Evolutionary conservation across 129 eudicot species (phyloP).

Genomic region (Flaveria linearis): DNA sequence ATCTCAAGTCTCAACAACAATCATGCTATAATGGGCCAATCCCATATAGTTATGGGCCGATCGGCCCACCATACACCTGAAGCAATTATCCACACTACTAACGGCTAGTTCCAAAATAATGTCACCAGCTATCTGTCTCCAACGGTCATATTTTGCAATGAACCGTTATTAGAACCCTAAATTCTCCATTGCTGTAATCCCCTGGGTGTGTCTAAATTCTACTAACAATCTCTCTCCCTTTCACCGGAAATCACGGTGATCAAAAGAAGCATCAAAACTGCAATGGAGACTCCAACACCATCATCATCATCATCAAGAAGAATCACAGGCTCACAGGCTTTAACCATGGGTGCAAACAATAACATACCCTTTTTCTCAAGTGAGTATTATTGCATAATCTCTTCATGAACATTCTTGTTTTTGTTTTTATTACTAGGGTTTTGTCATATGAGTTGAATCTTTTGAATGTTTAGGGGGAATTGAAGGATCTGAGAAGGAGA

Average conservation of each 20-base stretch:
- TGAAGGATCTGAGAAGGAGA: constrained; percentile 30
- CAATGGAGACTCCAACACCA: constrained; percentile 72
- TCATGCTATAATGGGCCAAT: not conserved
- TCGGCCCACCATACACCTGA: not conserved
- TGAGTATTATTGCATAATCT: constrained; percentile 15
- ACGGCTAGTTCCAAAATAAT: constrained; percentile 55
- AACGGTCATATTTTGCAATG: constrained; percentile 58
- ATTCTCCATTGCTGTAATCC: too few relatives aligned
- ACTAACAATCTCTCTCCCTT: not conserved
- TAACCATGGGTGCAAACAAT: constrained; percentile 35
- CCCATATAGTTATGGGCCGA: not conserved
- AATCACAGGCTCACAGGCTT: constrained; percentile 62
- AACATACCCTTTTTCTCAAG: constrained; percentile 42
- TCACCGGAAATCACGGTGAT: constrained; percentile 8
- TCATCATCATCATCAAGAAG: constrained; percentile 68
- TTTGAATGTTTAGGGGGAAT: constrained; percentile 39
- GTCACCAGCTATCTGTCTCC: constrained; percentile 21
- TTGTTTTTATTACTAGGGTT: not conserved
- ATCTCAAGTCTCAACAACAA: too few relatives aligned
- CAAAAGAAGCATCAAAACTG: not conserved
- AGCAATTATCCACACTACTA: constrained; percentile 11
- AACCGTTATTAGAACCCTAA: constrained; percentile 24
- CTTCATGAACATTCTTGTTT: too few relatives aligned
- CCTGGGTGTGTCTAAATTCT: constrained; percentile 1
- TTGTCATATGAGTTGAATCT: constrained; percentile 5